Base-by-base conservation (phyloP, 2,329 filamentous ascomycete genomes). In the Stagonosporopsis rhizophila region DNA sequence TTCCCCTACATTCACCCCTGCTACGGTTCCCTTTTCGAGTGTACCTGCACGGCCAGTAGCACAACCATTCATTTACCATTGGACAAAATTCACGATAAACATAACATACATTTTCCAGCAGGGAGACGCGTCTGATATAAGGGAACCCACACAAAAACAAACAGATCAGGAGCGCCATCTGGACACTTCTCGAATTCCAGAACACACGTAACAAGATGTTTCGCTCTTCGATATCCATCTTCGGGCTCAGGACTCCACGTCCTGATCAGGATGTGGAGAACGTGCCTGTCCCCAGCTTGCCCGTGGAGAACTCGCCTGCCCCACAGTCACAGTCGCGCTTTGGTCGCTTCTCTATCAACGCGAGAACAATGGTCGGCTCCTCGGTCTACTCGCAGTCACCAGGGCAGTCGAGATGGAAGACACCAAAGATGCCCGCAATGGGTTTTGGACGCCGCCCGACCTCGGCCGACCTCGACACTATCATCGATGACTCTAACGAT, bases 311-410 rank as follows among this genome's bases (percentile, higher is more conserved):
- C 37, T 67, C 58, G 22, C 66, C 62, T 11, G 60, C 60, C 42
- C 60, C 62, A 27, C 59, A 62, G 15, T 59, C 61, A 5, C 53
- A 59, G 20, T 67, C 65, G 15, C 62, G 65, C 12, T 68, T 67
- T 48, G 56, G 58, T 23, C 58, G 62, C 25, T 59, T 68, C 17
- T 65, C 58, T 2, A 62, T 39, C 44, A 67, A 67, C 27, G 52
- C 53, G 19, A 46, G 53, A 28, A 56, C 53, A 11, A 39, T 56
- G 27, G 42, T 52, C 46, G 73, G 73, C 9, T 75, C 72, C 34
- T 76, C 74, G 1, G 56, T 76, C 15, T 76, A 76, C 59, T 75
- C 74, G 23, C 65, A 71, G 25, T 73, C 71, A 17, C 73, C 74
- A 5, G 64, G 59, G 20, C 59, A 60, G 12, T 62, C 67, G 23